Base-by-base conservation (phyloP, 1,139 yeast species). In the Pichia terricola region DNA sequence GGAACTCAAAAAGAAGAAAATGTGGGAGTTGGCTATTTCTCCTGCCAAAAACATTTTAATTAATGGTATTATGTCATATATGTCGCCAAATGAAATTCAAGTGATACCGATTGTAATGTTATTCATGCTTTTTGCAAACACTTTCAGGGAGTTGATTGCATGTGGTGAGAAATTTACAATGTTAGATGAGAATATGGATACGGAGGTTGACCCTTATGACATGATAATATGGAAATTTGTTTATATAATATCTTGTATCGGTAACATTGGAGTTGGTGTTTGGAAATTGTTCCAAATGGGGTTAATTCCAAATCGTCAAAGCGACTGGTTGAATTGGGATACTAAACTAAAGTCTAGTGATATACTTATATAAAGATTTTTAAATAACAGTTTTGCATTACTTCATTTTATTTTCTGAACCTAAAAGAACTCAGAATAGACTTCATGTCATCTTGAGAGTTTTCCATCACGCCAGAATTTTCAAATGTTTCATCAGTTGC, bases 301-400 rank as follows among this genome's bases (percentile, higher is more conserved):
- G 0, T 69, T 91, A 51, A 77, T 91, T 49, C 98, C 98, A 27
- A 86, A 83, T 55, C 80, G 79, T 36, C 74, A 74, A 41, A 82
- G 95, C 50, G 98, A 91, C 58, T 91, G 97, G 97, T 67, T 91
- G 32, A 80, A 89, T 3, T 89, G 95, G 88, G 94, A 86, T 58
- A 56, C 59, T 3, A 65, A 68, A n/a, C 60, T 73, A n/a, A 46
- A 45, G 8, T 71, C 70, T 25, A 26, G 40, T 6, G 54, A 58
- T 32, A 35, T 28, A 4, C 44, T 48, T 38, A 43, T 53, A 34
- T 50, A 48, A 30, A 26, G n/a, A 22, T 33, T 7, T 25, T 35
- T 25, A 28, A n/a, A 36, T 26, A 28, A 11, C 3, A 9, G 8
- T 10, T 22, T 26, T 6, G 10, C 11, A 28, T 8, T 25, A 31